A percentile compares a stretch with the other conserved stretches of the same genome.
Conservation (phyloP, 371 early-diverging fungal genomes). For the Mucor circinelloides region DNA sequence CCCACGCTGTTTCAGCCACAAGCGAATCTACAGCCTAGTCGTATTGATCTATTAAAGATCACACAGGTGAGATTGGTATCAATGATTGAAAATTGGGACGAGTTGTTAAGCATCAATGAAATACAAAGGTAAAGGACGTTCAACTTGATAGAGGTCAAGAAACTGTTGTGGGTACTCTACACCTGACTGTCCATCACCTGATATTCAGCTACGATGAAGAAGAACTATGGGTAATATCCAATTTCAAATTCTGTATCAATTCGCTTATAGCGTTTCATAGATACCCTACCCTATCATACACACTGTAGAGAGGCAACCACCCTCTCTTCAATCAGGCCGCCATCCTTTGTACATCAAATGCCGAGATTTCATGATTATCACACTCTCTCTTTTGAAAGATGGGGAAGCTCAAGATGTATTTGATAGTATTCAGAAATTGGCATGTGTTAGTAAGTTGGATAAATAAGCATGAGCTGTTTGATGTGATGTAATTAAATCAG, state of each 20-base stretch:
- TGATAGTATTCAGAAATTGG: constrained; percentile 74
- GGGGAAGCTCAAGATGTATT: constrained; percentile 78
- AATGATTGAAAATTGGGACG: not conserved
- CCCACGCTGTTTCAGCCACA: constrained; percentile 26
- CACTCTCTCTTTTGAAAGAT: constrained; percentile 69
- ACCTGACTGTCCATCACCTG: constrained; percentile 80
- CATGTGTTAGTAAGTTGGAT: constrained; percentile 58
- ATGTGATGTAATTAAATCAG: not conserved
- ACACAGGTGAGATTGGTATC: constrained; percentile 35
- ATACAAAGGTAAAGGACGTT: constrained; percentile 62
- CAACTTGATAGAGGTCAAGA: constrained; percentile 62
- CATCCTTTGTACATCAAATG: constrained; percentile 72
- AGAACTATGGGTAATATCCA: constrained; percentile 70
- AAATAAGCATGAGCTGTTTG: not conserved
- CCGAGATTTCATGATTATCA: constrained; percentile 80
- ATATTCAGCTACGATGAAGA: constrained; percentile 68
- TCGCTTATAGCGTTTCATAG: constrained; percentile 40
- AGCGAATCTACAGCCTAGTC: constrained; percentile 40
- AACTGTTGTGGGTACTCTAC: constrained; percentile 68
- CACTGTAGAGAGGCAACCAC: constrained; percentile 74
- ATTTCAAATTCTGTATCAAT: not conserved
- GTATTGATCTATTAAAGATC: constrained; percentile 51
- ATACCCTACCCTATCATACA: constrained; percentile 86
- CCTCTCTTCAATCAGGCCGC: constrained; percentile 44
- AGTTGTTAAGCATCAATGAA: not conserved